Base-by-base conservation (phyloP, 768 basidiomycete genomes). In the Nidularia sp. region DNA sequence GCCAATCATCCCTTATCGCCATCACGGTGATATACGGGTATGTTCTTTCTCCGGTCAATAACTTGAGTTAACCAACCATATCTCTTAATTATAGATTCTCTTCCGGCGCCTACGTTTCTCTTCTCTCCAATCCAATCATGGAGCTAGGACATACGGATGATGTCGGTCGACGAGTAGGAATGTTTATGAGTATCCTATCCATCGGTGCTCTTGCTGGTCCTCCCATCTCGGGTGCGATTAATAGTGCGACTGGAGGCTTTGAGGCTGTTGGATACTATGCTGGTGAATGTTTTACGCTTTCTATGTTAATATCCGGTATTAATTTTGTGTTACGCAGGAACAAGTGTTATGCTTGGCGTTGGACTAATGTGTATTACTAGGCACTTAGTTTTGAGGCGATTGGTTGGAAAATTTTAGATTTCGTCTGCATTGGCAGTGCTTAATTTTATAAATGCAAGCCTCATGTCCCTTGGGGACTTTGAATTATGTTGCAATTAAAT, bases 181-280 rank as follows among this genome's bases (percentile, higher is more conserved):
- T 88, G 74, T 80, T 79, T 53, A 70, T 85, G 64, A 84, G 77
- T 32, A 72, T 86, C 47, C 52, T 81, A 22, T 75, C 87, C 0
- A 36, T 88, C 13, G 86, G 85, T 6, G 84, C 84, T 0, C 70
- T 90, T 2, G 75, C 74, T 0, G 88, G 88, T 0, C 85, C 86
- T 2, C 88, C 88, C 0, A 85, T 89, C 53, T 86, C 86, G 6
- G 88, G 88, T 0, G 83, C 83, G 0, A 86, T 90, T 57, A 75
- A 77, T 49, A 62, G 62, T 0, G 70, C 75, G 0, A 79, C 83
- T 1, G 77, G 75, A 2, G 73, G 74, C 0, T 91, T 80, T 58
- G 67, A 73, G 39, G 70, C 60, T 2, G 81, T 83, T 6, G 84
- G 84, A 1, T 70, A 70, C 48, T 86, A 77, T 57, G 84, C 83